Percentiles rank a stretch among this genome's conserved stretches.
Evolutionary conservation across 2,329 filamentous ascomycete species (phyloP).

Genomic region (Sodiomyces alkalinus): DNA sequence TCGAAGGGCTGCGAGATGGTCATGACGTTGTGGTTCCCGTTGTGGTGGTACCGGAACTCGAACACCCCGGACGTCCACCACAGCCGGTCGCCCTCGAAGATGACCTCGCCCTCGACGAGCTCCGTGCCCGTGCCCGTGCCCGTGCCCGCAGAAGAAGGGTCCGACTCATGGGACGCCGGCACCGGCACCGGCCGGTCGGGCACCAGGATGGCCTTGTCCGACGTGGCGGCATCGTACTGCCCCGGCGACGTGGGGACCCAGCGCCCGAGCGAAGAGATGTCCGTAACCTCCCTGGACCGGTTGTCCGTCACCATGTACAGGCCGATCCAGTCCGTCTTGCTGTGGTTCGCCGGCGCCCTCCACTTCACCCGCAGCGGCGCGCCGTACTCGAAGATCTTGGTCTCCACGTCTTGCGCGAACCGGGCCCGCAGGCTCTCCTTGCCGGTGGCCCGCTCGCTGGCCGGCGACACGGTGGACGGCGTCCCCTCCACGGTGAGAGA

Average conservation of each 20-base stretch:
- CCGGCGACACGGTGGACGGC: conserved; percentile 29
- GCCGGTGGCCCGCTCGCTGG: conserved; percentile 47
- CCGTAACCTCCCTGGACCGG: conserved; percentile 66
- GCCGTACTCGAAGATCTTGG: conserved; percentile 74
- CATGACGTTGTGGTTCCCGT: conserved; percentile 86
- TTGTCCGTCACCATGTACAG: conserved; percentile 96
- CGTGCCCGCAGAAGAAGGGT: conserved; percentile 9
- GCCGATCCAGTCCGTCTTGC: conserved; percentile 87
- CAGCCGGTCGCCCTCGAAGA: conserved; percentile 83
- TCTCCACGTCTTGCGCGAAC: conserved; percentile 55
- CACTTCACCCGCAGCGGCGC: conserved; percentile 80
- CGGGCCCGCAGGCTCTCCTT: conserved; percentile 60
- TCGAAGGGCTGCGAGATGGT: conserved; percentile 88
- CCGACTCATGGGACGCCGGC: conserved; percentile 34
- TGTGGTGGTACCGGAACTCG: conserved; percentile 94
- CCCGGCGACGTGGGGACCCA: conserved; percentile 74
- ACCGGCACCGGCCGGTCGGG: conserved; percentile 49
- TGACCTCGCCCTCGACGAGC: conserved; percentile 62
- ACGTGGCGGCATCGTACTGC: conserved; percentile 58
- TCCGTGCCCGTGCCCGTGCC: too few species aligned
- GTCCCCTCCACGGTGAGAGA: conserved; percentile 59
- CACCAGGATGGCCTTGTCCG: conserved; percentile 61
- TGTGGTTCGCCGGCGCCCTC: conserved; percentile 77
- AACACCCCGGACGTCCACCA: conserved; percentile 97
- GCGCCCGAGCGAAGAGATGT: conserved; percentile 71